Conservation (phyloP, 2,329 filamentous ascomycete species). For the Akanthomyces uredinophilus region DNA sequence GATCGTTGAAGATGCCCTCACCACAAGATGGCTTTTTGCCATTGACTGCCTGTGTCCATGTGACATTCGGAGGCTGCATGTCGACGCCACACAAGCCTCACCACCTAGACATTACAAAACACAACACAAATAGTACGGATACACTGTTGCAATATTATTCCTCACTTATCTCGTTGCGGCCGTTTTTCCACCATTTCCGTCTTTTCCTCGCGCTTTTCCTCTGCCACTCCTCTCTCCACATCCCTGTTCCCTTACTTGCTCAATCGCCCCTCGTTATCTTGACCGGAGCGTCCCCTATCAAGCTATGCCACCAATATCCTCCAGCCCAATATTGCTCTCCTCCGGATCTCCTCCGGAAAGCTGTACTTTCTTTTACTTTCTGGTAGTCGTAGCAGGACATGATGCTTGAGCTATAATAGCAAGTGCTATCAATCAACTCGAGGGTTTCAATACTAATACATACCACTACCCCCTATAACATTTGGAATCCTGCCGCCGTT, state of each 20-base stretch:
- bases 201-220: background rate
- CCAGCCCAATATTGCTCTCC: conserved; percentile 42
- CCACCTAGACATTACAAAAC: background rate
- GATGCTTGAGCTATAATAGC: too few relatives aligned
- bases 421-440: too few relatives aligned
- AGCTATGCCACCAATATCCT: conserved; percentile 49
- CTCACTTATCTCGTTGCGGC: background rate
- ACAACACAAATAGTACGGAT: too few relatives aligned
- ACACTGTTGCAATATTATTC: background rate
- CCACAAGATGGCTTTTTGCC: background rate
- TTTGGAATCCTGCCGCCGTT: too few relatives aligned
- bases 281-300: conserved; percentile 24
- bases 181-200: background rate
- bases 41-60: background rate
- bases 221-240: background rate
- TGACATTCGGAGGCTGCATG: background rate
- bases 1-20: background rate
- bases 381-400: too few relatives aligned
- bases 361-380: too few relatives aligned
- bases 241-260: background rate
- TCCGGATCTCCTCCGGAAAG: too few relatives aligned
- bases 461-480: too few relatives aligned
- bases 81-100: background rate
- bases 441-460: too few relatives aligned
- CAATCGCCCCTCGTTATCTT: conserved; percentile 11